Base-by-base conservation (phyloP, 2,329 filamentous ascomycete genomes). In the Akanthomyces lecanii region DNA sequence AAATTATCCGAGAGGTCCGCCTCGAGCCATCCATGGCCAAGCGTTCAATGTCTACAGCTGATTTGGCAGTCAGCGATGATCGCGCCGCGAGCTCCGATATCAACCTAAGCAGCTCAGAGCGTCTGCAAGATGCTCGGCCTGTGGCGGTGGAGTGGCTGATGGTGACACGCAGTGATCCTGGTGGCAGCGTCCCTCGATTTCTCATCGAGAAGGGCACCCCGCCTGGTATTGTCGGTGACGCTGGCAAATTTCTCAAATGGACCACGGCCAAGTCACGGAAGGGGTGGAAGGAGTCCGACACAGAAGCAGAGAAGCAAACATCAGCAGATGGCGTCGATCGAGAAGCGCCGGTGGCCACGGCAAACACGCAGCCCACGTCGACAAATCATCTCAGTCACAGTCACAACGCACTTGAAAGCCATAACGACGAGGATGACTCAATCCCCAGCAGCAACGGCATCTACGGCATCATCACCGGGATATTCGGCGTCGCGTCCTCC, bases 181-280 rank as follows among this genome's bases (percentile, higher is more conserved):
- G 92, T 12, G 92, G 92, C 59, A 94, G 87, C 64, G 92, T 97
- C 21, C 92, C 92, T 1, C 84, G 90, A 16, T 96, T 95, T 76
- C 88, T 97, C 82, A 91, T 96, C n/a, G 92, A 96, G 70, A 87
- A 91, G 71, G 91, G 90, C 36, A 96, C 92, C 0, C 92, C 92
- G 0, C 86, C 83, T 12, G 90, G 90, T 42, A 95, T 97, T 68
- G 83, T 91, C 30, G 81, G 81, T 48, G 92, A 96, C 73, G 89
- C 92, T 0, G 83, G 83, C 60, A 95, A 93, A 73, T 96, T 96
- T 68, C 73, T 95, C 16, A 85, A 92, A 63, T 96, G 92, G 92
- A 70, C 84, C 36, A 77, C 77, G 8, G 72, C 78, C 5, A 79
- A 77, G 25, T 52, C 58, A 10, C 48, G 56, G 21, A 28, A 42